phyloP scores from a whole-genome alignment of 768 basidiomycete species.

The Cyclocybe cylindracea region DNA sequence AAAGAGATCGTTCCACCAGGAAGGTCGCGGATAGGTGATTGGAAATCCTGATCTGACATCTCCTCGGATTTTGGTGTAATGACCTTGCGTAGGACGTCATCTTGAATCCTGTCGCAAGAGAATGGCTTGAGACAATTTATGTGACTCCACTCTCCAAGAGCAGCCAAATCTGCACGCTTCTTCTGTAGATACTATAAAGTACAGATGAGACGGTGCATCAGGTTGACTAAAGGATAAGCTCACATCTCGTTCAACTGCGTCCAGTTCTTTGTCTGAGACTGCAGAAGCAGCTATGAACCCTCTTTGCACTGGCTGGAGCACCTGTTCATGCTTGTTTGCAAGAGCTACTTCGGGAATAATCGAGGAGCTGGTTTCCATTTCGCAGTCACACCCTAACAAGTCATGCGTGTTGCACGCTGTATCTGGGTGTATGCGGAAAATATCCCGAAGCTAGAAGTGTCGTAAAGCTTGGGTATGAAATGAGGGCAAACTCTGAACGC shows the following conservation, averaged over 20 bases:
- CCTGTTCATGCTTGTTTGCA: neutral
- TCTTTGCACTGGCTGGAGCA: constrained; percentile 23
- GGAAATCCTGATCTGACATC: constrained; percentile 35
- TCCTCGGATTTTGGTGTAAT: constrained; percentile 25
- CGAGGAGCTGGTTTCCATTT: constrained; percentile 16
- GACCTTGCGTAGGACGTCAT: constrained; percentile 56
- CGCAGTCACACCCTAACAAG: constrained; percentile 79
- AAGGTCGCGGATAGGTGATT: constrained; percentile 36
- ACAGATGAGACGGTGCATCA: neutral
- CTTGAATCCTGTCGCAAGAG: constrained; percentile 54
- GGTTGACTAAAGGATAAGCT: constrained; percentile 14
- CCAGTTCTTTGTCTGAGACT: constrained; percentile 43
- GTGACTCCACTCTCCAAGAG: constrained; percentile 83
- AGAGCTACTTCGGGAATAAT: constrained; percentile 1
- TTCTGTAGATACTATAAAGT: constrained; percentile 58
- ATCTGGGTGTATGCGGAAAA: constrained; percentile 82
- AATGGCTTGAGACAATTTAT: constrained; percentile 64
- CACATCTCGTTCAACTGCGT: constrained; percentile 57
- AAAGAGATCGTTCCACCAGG: constrained; percentile 75
- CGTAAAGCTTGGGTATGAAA: constrained; percentile 7
- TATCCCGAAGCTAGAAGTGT: constrained; percentile 72
- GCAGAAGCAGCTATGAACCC: constrained; percentile 73
- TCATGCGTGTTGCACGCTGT: constrained; percentile 93
- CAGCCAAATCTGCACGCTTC: constrained; percentile 68
- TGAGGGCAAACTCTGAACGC: constrained; percentile 20